Evolutionary conservation across 306 rosid genomes (phyloP).

Genomic region (Lathyrus sativus): DNA sequence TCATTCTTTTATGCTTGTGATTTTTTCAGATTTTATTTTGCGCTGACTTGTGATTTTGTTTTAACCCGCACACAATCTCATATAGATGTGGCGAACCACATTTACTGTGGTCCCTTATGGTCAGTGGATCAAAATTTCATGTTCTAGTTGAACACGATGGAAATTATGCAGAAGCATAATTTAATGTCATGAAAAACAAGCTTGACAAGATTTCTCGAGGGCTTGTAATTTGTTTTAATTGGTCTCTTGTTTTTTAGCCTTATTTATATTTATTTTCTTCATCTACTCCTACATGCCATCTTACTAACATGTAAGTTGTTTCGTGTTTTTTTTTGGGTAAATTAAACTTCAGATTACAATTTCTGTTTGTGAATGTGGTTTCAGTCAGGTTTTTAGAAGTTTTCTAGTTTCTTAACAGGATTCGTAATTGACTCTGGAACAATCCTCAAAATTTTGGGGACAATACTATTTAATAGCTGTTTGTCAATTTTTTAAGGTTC

Average conservation of each 20-base stretch:
- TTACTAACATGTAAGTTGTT: background rate
- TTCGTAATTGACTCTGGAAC: background rate
- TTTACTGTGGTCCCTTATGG: conserved; percentile 18
- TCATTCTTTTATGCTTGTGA: conserved; percentile 7
- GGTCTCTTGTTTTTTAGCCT: background rate
- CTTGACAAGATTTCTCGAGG: conserved; percentile 7
- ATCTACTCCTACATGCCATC: background rate
- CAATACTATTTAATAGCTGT: background rate
- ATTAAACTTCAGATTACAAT: background rate
- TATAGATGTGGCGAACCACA: conserved; percentile 19
- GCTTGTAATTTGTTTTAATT: conserved; percentile 2
- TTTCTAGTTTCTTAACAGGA: background rate
- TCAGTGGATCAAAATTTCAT: conserved; percentile 5
- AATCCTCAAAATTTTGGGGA: background rate
- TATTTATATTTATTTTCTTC: conserved; percentile 1
- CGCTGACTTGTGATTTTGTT: conserved; percentile 20
- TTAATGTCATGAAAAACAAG: conserved; percentile 8
- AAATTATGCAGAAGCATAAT: background rate
- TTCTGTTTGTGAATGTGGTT: background rate
- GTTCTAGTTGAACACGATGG: background rate
- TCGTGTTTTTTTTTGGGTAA: background rate
- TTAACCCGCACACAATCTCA: background rate
- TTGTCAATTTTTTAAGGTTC: background rate
- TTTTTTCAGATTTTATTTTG: conserved; percentile 13
- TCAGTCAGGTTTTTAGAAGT: too few species aligned